Evolutionary conservation across 805 yeast genomes (phyloP).

Genomic region (Candida vaughaniae): DNA sequence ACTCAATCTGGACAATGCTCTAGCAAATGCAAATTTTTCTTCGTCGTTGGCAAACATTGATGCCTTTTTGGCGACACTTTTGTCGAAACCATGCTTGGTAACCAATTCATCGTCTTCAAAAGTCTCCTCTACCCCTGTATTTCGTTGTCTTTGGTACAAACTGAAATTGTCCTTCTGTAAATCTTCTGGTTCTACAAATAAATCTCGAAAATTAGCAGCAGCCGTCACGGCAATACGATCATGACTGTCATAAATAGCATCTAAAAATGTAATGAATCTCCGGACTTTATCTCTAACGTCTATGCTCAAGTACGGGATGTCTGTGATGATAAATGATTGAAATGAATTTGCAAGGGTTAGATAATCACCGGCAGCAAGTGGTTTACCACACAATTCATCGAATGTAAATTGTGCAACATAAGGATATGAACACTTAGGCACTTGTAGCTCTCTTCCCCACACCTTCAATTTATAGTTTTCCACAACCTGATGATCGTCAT

Average conservation of each 20-base stretch:
- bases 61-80: slow-evolving; percentile 67
- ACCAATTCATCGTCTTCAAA: slow-evolving; percentile 62
- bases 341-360: slow-evolving; percentile 75
- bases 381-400: slow-evolving; percentile 79
- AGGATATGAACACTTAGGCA: slow-evolving; percentile 76
- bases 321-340: slow-evolving; percentile 82
- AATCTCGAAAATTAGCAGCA: slow-evolving; percentile 77
- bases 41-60: slow-evolving; percentile 87
- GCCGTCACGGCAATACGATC: slow-evolving; percentile 87
- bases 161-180: slow-evolving; percentile 47
- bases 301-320: slow-evolving; percentile 81
- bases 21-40: slow-evolving; percentile 93
- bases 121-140: slow-evolving; percentile 34
- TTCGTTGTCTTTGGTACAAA: slow-evolving; percentile 40
- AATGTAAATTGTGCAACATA: slow-evolving; percentile 89
- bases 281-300: slow-evolving; percentile 81
- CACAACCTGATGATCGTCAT: slow-evolving; percentile 23
- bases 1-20: slow-evolving; percentile 85
- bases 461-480: slow-evolving; percentile 45
- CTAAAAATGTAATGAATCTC: slow-evolving; percentile 90
- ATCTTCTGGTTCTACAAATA: slow-evolving; percentile 82
- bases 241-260: slow-evolving; percentile 92
- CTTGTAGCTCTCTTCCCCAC: slow-evolving; percentile 84
- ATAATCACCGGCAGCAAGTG: slow-evolving; percentile 93
- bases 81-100: slow-evolving; percentile 73